Conservation (phyloP, 2,329 filamentous ascomycete genomes). For the Didymella keratinophila region DNA sequence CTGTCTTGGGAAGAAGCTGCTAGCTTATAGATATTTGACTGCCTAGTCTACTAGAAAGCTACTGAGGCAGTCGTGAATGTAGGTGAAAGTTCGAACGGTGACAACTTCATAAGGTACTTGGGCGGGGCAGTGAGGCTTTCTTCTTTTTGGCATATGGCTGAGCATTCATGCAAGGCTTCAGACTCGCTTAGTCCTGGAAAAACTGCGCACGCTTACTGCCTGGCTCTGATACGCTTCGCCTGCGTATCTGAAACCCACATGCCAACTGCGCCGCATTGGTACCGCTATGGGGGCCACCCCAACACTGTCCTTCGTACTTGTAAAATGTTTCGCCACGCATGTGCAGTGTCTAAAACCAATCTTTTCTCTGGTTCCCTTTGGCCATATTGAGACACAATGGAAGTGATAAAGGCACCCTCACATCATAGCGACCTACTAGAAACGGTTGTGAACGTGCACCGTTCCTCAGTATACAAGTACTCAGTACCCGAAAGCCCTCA, state of each 20-base stretch:
- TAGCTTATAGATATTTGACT: no score
- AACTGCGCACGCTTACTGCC: background rate
- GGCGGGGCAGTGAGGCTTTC: no score
- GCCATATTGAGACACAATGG: background rate
- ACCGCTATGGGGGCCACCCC: background rate
- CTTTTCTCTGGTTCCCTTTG: background rate
- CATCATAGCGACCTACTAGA: conserved; percentile 10
- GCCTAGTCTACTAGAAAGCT: no score
- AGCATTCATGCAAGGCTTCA: background rate
- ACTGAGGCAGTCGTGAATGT: no score
- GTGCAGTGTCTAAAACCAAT: background rate
- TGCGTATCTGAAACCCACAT: background rate
- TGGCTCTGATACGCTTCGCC: background rate
- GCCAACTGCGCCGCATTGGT: conserved; percentile 5
- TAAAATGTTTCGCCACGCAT: background rate
- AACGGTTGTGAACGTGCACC: background rate
- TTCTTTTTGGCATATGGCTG: background rate
- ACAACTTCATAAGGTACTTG: no score
- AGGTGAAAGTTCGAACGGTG: no score
- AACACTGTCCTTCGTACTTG: background rate
- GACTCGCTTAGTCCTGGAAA: background rate
- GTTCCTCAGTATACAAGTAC: background rate
- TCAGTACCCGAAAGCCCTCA: conserved; percentile 1
- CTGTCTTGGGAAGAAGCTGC: no score
- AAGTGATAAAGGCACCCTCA: background rate